Percentiles rank a stretch among this genome's conserved stretches.
Evolutionary conservation across 345 rosid species (phyloP).

Genomic region (Aethionema arabicum): DNA sequence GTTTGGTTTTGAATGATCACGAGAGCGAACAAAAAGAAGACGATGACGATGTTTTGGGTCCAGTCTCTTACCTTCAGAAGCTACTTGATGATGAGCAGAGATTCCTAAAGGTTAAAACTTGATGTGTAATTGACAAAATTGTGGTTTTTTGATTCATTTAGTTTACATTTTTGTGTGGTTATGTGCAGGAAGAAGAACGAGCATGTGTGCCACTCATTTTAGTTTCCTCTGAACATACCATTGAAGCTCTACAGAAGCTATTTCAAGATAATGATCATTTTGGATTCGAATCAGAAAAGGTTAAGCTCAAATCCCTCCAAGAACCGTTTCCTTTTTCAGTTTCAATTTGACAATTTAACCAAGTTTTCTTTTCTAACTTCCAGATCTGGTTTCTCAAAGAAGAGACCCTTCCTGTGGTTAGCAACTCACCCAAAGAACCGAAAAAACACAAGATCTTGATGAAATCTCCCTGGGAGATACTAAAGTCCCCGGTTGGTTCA

Average conservation of each 20-base stretch:
- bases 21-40: slow-evolving; percentile 31
- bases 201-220: slow-evolving; percentile 58
- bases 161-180: background rate
- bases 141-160: slow-evolving; percentile 4
- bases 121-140: background rate
- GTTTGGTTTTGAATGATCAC: slow-evolving; percentile 47
- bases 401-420: slow-evolving; percentile 71
- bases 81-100: slow-evolving; percentile 49
- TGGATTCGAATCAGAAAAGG: slow-evolving; percentile 72
- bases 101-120: slow-evolving; percentile 51
- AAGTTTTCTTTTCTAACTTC: slow-evolving; percentile 3
- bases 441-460: slow-evolving; percentile 68
- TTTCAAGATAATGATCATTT: slow-evolving; percentile 63
- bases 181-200: slow-evolving; percentile 68
- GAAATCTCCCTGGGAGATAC: slow-evolving; percentile 93
- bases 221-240: slow-evolving; percentile 49
- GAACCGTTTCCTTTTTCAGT: slow-evolving; percentile 17
- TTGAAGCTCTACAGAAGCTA: slow-evolving; percentile 43
- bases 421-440: slow-evolving; percentile 48
- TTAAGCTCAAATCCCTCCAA: slow-evolving; percentile 24
- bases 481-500: slow-evolving; percentile 77
- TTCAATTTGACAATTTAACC: background rate
- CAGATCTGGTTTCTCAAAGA: slow-evolving; percentile 85
- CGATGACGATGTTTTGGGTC: slow-evolving; percentile 29
- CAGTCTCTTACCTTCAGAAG: slow-evolving; percentile 29